Evolutionary conservation across 2,329 filamentous ascomycete species (phyloP), one percentile per base, ranked within the genome.

Genomic region (Epichloe hybrida): DNA sequence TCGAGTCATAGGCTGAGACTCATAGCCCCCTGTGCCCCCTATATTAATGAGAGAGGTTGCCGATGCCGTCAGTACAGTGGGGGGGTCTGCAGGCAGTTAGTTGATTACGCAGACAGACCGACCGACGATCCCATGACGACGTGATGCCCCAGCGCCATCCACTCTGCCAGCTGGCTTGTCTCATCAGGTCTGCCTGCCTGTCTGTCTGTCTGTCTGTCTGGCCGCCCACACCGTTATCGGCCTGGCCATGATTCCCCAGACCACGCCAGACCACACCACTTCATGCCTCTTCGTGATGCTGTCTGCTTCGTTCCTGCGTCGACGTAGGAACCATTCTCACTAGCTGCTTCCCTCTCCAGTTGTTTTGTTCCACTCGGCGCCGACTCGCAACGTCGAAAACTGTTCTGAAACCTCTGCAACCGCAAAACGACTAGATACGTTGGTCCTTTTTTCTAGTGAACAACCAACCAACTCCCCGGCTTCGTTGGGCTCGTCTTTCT

Each of bases 231-330:
- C 40, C 48, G 40, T 37, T 43, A 40, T 44, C 40, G 48, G 35
- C 17, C 39, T 43, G 48, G 34, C 48, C 40, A 40, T 50, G 48
- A 39, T 46, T 50, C 48, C 46, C 48, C 21, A 44, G 15, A 15
- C 36, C 36, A 5, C 36, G 15, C 48, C 21, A 44, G 15, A 15
- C 36, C 36, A 5, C 36, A 37, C 27, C 27, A 31, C 12, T 27
- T n/a, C n/a, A 31, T 31, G 34, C 48, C 12, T 37, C 8, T 43
- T 42, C 15, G 17, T 34, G 23, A 42, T 37, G 17, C 21, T 11
- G 8, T 11, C 9, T 41, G 39, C 21, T 23, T 15, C 35, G 21
- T 45, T 34, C 42, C 48, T 27, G 21, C 27, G 12, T 41, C 15
- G 21, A 31, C 13, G 5, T n/a, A 17, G 21, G 46, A 34, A 13